A percentile compares a stretch with the other conserved stretches of the same genome.
Conservation (phyloP, 345 rosid genomes). For the Microcos paniculata region DNA sequence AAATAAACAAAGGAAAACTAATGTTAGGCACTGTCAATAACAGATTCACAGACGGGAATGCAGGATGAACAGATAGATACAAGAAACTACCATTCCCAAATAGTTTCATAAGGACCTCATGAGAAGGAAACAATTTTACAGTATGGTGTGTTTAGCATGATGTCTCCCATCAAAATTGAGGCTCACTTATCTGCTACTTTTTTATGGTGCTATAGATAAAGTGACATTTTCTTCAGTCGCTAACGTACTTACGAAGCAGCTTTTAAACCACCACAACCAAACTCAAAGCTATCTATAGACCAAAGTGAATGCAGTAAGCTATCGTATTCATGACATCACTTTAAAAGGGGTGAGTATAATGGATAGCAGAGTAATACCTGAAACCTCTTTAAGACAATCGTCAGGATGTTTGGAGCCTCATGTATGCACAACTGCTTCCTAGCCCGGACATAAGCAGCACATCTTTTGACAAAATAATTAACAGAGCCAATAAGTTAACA, state of each 20-base stretch:
- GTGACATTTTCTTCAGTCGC: neutral
- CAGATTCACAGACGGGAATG: neutral
- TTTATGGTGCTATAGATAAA: neutral
- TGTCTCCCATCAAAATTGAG: neutral
- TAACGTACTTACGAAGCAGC: neutral
- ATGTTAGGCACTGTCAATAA: neutral
- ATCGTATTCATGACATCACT: neutral
- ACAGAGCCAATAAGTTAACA: neutral
- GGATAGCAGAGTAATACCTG: constrained; percentile 44
- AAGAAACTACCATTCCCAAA: neutral
- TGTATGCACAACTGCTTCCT: constrained; percentile 78
- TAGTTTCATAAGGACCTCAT: neutral
- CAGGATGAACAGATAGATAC: neutral
- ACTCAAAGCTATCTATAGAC: neutral
- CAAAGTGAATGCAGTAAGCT: neutral
- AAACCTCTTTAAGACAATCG: constrained; percentile 86
- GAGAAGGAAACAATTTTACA: neutral
- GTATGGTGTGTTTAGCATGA: neutral
- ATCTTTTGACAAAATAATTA: constrained; percentile 41
- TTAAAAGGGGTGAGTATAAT: neutral
- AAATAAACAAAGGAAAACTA: neutral
- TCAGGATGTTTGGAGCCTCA: constrained; percentile 84
- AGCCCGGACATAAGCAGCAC: constrained; percentile 74
- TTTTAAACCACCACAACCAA: neutral
- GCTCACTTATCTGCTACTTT: neutral